phyloP scores from a whole-genome alignment of 2,329 filamentous ascomycete species.

The Eutypa lata region DNA sequence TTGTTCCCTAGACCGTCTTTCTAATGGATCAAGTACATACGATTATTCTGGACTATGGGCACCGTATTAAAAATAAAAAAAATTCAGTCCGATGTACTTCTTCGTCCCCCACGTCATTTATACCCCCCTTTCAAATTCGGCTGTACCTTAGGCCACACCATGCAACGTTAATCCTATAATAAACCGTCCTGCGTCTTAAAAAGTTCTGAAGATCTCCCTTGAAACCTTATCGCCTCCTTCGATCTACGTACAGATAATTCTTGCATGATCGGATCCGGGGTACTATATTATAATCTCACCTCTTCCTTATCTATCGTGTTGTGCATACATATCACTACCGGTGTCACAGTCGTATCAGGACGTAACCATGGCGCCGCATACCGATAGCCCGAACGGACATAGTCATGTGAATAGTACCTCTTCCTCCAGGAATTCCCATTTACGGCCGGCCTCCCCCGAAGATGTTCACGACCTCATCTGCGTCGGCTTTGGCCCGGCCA shows the following conservation, averaged over 20 bases:
- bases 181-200: not conserved
- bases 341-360: not conserved
- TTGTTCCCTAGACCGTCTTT: not conserved
- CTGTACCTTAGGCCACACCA: not conserved
- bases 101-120: not conserved
- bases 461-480: conserved; percentile 82
- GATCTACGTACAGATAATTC: not conserved
- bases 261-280: conserved; percentile 5
- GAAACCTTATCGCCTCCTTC: not conserved
- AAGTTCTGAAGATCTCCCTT: not conserved
- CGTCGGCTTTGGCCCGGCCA: conserved; percentile 90
- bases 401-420: conserved; percentile 1
- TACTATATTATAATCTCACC: not conserved
- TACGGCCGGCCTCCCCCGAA: conserved; percentile 53
- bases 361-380: conserved; percentile 1
- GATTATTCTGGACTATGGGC: not conserved
- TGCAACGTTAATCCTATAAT: not conserved
- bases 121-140: not conserved
- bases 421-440: conserved; percentile 33
- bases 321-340: not conserved
- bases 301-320: not conserved
- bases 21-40: not conserved
- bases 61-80: not conserved
- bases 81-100: not conserved
- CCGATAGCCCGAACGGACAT: not conserved